A percentile compares a stretch with the other conserved stretches of the same genome.
Evolutionary conservation across 2,329 filamentous ascomycete species (phyloP).

Genomic region (Aspergillus terreus): DNA sequence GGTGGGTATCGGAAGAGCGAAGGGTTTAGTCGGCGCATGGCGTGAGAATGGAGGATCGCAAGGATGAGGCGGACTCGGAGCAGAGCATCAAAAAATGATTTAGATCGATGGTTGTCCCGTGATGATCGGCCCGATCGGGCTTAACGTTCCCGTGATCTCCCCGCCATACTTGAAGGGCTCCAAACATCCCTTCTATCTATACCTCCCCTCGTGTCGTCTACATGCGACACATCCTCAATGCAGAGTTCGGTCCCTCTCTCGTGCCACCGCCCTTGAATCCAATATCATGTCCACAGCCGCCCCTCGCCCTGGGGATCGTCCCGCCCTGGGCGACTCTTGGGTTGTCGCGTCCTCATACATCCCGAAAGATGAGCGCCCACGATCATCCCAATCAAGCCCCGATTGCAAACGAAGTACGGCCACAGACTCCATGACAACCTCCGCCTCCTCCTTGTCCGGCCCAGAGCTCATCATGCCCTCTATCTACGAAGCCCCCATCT

Average conservation of each 20-base stretch:
- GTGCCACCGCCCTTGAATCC: neutral
- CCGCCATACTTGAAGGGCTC: constrained; percentile 3
- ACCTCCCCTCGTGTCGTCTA: too few relatives aligned
- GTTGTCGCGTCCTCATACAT: constrained; percentile 26
- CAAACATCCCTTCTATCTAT: neutral
- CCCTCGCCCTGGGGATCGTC: constrained; percentile 2
- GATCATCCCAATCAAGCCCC: neutral
- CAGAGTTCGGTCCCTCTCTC: neutral
- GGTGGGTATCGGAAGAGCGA: constrained; percentile 6
- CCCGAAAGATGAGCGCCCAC: constrained; percentile 8
- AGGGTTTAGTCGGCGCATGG: constrained; percentile 18
- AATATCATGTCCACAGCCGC: constrained; percentile 8
- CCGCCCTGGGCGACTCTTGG: constrained; percentile 36
- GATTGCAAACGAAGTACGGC: constrained; percentile 11
- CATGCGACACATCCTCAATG: too few relatives aligned
- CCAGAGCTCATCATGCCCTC: constrained; percentile 41
- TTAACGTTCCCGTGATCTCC: constrained; percentile 17
- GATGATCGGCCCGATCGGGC: constrained; percentile 15
- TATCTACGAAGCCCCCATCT: constrained; percentile 31
- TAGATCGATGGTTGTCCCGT: constrained; percentile 7
- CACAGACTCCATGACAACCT: constrained; percentile 21
- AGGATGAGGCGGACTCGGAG: neutral
- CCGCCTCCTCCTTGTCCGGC: constrained; percentile 28
- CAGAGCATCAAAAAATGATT: neutral
- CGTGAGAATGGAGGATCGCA: neutral